phyloP scores from a whole-genome alignment of 768 basidiomycete species.

The Coprinellus aureogranulatus region DNA sequence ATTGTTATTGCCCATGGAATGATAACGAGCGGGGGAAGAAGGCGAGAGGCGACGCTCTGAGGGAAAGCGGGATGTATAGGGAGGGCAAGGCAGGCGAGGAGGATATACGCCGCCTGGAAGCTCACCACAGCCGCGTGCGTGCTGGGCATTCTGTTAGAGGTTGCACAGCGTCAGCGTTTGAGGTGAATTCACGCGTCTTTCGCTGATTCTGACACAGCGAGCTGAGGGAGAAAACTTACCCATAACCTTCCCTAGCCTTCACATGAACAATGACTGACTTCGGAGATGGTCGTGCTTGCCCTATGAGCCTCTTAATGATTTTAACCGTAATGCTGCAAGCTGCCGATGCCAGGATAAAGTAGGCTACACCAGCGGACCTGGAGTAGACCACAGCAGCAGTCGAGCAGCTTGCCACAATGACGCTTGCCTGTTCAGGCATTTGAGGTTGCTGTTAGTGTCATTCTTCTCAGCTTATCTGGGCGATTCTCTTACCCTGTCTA shows the following conservation, averaged over 20 bases:
- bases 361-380: slow-evolving; percentile 58
- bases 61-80: slow-evolving; percentile 59
- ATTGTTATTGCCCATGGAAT: slow-evolving; percentile 57
- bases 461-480: neutral
- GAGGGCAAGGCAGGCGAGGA: slow-evolving; percentile 54
- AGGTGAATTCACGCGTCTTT: too few species aligned
- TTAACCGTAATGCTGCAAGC: slow-evolving; percentile 60
- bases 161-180: neutral
- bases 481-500: slow-evolving; percentile 34
- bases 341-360: slow-evolving; percentile 58
- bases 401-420: slow-evolving; percentile 52
- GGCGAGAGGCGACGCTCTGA: slow-evolving; percentile 25
- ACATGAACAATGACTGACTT: slow-evolving; percentile 20
- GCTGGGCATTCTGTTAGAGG: slow-evolving; percentile 67
- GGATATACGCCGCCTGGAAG: slow-evolving; percentile 60
- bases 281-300: slow-evolving; percentile 59
- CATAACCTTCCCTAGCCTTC: slow-evolving; percentile 57
- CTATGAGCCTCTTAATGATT: slow-evolving; percentile 54
- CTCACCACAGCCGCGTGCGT: slow-evolving; percentile 73
- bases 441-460: neutral
- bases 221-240: slow-evolving; percentile 45
- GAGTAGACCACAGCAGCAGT: slow-evolving; percentile 54
- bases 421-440: slow-evolving; percentile 46
- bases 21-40: slow-evolving; percentile 43
- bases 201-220: neutral